phyloP scores from a whole-genome alignment of 108 stramenopile genomes.

The Discostella stelligeroides region DNA sequence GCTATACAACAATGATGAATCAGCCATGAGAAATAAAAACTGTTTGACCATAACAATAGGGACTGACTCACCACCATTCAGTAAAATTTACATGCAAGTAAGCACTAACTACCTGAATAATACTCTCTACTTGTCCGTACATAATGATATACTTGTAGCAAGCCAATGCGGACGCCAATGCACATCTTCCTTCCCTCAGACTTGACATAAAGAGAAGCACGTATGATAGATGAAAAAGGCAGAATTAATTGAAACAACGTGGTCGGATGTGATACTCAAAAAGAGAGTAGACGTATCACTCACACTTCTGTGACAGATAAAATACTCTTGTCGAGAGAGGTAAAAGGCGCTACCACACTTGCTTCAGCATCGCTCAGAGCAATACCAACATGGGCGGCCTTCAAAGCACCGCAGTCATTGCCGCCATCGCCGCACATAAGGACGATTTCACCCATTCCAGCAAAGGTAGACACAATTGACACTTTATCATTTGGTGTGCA shows the following conservation, averaged over 20 bases:
- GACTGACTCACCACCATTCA: slow-evolving; percentile 73
- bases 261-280: too few species aligned
- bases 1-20: background rate
- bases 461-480: slow-evolving; percentile 60
- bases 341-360: slow-evolving; percentile 69
- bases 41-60: background rate
- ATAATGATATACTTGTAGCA: slow-evolving; percentile 72
- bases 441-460: slow-evolving; percentile 57
- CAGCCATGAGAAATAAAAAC: background rate
- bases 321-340: slow-evolving; percentile 66
- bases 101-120: slow-evolving; percentile 57
- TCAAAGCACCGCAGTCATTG: slow-evolving; percentile 68
- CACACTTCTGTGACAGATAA: slow-evolving; percentile 61
- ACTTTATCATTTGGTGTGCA: slow-evolving; percentile 68
- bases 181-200: slow-evolving; percentile 67
- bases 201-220: background rate
- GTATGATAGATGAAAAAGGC: too few species aligned
- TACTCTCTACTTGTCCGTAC: slow-evolving; percentile 74
- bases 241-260: background rate
- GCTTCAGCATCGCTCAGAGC: slow-evolving; percentile 76
- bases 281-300: too few species aligned
- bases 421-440: slow-evolving; percentile 73
- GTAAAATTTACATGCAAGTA: slow-evolving; percentile 56
- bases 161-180: slow-evolving; percentile 64
- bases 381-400: slow-evolving; percentile 65